These are phyloP conservation scores for Skeletonema menzelii DNA, from an alignment of 108 stramenopile genomes.

Conservation along the genomic window DNA sequence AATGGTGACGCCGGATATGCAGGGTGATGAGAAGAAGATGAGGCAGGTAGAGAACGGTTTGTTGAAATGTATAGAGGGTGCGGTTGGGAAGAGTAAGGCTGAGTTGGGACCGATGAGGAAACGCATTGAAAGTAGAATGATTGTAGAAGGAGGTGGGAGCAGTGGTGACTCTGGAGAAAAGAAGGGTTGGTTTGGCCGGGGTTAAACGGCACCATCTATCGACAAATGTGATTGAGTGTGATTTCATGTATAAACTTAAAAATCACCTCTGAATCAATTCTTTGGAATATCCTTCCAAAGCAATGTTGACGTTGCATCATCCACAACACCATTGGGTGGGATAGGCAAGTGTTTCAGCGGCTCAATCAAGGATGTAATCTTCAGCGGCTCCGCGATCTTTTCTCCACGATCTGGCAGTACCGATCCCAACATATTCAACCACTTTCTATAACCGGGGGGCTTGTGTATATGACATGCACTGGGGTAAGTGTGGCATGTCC, in stretches of 20 bases:
- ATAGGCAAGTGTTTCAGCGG: constrained; percentile 32
- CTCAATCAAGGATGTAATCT: constrained; percentile 11
- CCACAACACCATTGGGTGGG: constrained; percentile 39
- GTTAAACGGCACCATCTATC: neutral
- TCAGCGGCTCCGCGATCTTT: constrained; percentile 28
- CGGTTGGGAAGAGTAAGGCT: constrained; percentile 69
- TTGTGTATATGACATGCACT: constrained; percentile 44
- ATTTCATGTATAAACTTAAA: neutral
- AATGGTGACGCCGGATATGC: constrained; percentile 70
- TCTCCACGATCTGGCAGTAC: constrained; percentile 37
- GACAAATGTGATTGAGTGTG: neutral
- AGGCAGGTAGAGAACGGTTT: constrained; percentile 64
- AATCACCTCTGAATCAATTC: neutral
- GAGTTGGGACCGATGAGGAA: constrained; percentile 82
- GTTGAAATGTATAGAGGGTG: constrained; percentile 68
- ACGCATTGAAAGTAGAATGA: constrained; percentile 53
- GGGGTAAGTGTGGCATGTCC: constrained; percentile 49
- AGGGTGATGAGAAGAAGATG: constrained; percentile 70
- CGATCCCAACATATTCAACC: constrained; percentile 42
- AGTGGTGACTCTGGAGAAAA: neutral
- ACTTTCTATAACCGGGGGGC: constrained; percentile 9
- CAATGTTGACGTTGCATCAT: constrained; percentile 22
- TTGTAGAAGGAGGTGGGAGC: neutral
- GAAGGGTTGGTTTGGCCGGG: neutral
- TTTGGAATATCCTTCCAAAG: constrained; percentile 11